A percentile compares a stretch with the other conserved stretches of the same genome.
Evolutionary conservation across 345 rosid genomes (phyloP).

Genomic region (Brassica nigra): DNA sequence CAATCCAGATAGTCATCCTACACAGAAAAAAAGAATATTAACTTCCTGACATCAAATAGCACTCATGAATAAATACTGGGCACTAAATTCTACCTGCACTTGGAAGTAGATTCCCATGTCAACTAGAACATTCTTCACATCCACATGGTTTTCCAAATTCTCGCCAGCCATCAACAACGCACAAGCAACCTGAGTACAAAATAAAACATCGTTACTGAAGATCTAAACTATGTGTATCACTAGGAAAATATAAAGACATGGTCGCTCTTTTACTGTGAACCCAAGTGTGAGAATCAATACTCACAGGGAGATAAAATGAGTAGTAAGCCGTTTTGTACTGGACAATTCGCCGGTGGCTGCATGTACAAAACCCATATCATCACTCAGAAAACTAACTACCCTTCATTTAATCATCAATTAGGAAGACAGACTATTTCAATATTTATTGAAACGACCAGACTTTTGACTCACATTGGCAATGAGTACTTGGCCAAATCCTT

Average conservation of each 20-base stretch:
- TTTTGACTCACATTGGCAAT: slow-evolving; percentile 46
- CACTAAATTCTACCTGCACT: slow-evolving; percentile 60
- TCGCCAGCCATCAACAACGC: slow-evolving; percentile 79
- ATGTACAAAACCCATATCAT: slow-evolving; percentile 26
- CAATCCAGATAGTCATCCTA: slow-evolving; percentile 89
- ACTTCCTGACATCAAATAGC: slow-evolving; percentile 1
- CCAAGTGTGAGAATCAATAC: slow-evolving; percentile 29
- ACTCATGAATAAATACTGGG: not conserved
- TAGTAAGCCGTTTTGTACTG: slow-evolving; percentile 78
- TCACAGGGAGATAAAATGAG: slow-evolving; percentile 80
- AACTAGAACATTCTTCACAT: slow-evolving; percentile 62
- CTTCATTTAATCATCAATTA: slow-evolving; percentile 1
- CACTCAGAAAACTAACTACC: not conserved
- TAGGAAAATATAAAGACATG: not conserved
- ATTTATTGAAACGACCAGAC: not conserved
- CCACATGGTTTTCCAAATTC: slow-evolving; percentile 62
- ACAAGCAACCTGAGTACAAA: slow-evolving; percentile 68
- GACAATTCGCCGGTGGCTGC: slow-evolving; percentile 74
- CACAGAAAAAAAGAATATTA: slow-evolving; percentile 15
- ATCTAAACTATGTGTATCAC: not conserved
- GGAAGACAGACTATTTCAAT: not conserved
- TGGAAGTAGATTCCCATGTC: slow-evolving; percentile 83
- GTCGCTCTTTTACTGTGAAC: not conserved
- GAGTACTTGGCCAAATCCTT: slow-evolving; percentile 69
- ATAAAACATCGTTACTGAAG: slow-evolving; percentile 4